Evolutionary conservation across 345 rosid genomes (phyloP).

Genomic region (Citrus medica): DNA sequence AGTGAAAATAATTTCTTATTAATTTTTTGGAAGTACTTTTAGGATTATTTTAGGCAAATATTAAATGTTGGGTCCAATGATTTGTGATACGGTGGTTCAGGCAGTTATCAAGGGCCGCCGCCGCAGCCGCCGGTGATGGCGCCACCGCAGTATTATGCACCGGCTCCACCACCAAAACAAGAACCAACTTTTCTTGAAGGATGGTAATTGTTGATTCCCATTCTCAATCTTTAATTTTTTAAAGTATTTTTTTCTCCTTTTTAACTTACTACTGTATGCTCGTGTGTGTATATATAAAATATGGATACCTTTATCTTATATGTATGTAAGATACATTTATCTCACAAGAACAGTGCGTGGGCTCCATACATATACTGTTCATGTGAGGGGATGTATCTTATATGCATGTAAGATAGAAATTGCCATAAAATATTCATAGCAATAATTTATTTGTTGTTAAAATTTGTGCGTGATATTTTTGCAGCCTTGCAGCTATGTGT

Average conservation of each 20-base stretch:
- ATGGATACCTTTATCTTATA: too few species aligned
- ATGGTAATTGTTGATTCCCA: constrained; percentile 28
- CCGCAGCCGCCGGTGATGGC: constrained; percentile 69
- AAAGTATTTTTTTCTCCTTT: too few species aligned
- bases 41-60: background rate
- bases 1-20: background rate
- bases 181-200: constrained; percentile 50
- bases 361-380: too few species aligned
- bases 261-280: too few species aligned
- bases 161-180: constrained; percentile 34
- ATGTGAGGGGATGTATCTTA: too few species aligned
- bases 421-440: too few species aligned
- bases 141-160: constrained; percentile 46
- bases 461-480: background rate
- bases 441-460: too few species aligned
- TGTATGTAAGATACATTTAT: too few species aligned
- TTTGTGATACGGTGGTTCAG: background rate
- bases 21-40: background rate
- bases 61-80: background rate
- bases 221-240: too few species aligned
- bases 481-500: constrained; percentile 70
- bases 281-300: too few species aligned
- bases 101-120: constrained; percentile 17
- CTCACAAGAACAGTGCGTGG: too few species aligned
- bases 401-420: too few species aligned